These are phyloP conservation scores for Cutaneotrichosporon curvatum DNA, from an alignment of 1,284 basidiomycete genomes.

Conservation along the genomic window DNA sequence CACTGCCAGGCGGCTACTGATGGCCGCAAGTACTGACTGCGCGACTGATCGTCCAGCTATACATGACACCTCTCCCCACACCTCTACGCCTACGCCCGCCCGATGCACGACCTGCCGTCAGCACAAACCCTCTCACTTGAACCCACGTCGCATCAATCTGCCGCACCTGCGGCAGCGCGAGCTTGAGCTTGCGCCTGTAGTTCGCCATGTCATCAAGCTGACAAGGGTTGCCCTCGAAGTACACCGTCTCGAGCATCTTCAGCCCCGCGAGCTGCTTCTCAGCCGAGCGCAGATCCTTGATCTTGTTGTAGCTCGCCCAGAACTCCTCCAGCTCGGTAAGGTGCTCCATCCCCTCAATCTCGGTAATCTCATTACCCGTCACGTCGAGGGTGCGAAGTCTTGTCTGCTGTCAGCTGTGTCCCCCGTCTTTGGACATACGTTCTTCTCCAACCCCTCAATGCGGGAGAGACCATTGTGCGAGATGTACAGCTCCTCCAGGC, in stretches of 20 bases:
- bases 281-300: conserved; percentile 61
- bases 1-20: too few relatives aligned
- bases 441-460: conserved; percentile 79
- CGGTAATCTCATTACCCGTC: conserved; percentile 72
- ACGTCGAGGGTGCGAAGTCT: conserved; percentile 82
- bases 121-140: not conserved
- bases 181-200: conserved; percentile 83
- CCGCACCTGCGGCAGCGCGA: conserved; percentile 77
- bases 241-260: conserved; percentile 71
- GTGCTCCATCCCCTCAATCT: conserved; percentile 74
- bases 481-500: conserved; percentile 84
- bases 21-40: too few relatives aligned
- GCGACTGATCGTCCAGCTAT: too few relatives aligned
- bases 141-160: conserved; percentile 94
- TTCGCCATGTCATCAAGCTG: conserved; percentile 67
- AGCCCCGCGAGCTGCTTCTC: conserved; percentile 67
- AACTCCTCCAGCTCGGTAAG: conserved; percentile 74
- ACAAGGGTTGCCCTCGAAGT: conserved; percentile 90
- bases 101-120: not conserved
- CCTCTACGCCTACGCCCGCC: not conserved
- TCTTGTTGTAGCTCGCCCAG: conserved; percentile 95
- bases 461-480: conserved; percentile 84
- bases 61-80: not conserved
- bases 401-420: conserved; percentile 47
- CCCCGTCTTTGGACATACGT: conserved; percentile 51